A percentile compares a stretch with the other conserved stretches of the same genome.
phyloP scores from a whole-genome alignment of 345 rosid species.

The Arabidopsis suecica region DNA sequence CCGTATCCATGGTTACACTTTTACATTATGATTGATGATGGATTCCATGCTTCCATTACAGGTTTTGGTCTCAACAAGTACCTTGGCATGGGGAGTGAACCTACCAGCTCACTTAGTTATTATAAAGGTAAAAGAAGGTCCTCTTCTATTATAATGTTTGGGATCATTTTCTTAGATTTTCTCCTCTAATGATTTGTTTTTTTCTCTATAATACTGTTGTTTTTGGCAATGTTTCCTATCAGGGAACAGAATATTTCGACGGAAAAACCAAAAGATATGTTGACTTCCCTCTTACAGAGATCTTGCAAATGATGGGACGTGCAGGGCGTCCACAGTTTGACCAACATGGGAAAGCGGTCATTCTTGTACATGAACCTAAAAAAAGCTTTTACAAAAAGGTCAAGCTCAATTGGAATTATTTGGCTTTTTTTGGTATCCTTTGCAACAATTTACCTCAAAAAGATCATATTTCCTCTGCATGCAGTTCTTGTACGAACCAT shows the following conservation, averaged over 20 bases:
- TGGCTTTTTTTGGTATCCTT: constrained; percentile 28
- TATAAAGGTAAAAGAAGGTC: constrained; percentile 68
- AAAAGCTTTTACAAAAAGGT: constrained; percentile 99
- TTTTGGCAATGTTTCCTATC: constrained; percentile 38
- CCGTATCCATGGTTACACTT: constrained; percentile 4
- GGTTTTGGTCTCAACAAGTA: constrained; percentile 97
- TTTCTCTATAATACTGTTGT: constrained; percentile 1
- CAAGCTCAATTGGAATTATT: constrained; percentile 19
- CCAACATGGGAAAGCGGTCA: constrained; percentile 98
- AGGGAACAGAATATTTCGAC: constrained; percentile 98
- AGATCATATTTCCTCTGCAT: constrained; percentile 35
- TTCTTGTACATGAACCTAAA: constrained; percentile 98
- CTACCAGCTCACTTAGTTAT: constrained; percentile 98
- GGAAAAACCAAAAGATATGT: constrained; percentile 97
- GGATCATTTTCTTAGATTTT: constrained; percentile 15
- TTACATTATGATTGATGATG: constrained; percentile 12
- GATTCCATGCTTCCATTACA: constrained; percentile 42
- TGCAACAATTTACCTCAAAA: constrained; percentile 14
- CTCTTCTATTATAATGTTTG: constrained; percentile 25
- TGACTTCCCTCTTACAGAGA: constrained; percentile 95
- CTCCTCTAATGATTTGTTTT: constrained; percentile 16
- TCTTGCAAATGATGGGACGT: constrained; percentile 99
- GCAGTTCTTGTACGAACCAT: constrained; percentile 98
- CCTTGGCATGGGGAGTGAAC: constrained; percentile 98
- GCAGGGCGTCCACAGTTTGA: constrained; percentile 99